Conservation (phyloP, 2,329 filamentous ascomycete genomes). For the Scytalidium lignicola region DNA sequence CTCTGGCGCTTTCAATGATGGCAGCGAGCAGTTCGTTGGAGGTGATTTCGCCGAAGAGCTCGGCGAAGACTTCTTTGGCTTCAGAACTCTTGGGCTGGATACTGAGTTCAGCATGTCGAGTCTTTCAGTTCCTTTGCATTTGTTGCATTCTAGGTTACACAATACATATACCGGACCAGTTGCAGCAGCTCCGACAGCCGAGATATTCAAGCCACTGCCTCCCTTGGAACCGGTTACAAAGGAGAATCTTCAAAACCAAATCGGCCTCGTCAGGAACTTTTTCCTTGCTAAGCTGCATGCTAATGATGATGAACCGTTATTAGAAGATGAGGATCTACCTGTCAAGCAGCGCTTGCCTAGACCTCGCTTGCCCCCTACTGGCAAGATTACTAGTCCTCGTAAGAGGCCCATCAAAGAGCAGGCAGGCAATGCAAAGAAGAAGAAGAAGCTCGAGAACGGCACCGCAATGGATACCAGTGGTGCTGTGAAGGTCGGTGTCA, state of each 20-base stretch:
- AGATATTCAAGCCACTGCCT: conserved; percentile 57
- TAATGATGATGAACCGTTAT: conserved; percentile 73
- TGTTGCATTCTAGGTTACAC: conserved; percentile 86
- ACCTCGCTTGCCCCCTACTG: conserved; percentile 64
- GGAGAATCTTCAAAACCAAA: conserved; percentile 72
- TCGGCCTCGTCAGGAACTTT: conserved; percentile 86
- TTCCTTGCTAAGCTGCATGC: conserved; percentile 85
- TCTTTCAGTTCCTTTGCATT: conserved; percentile 86
- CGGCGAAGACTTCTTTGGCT: conserved; percentile 98
- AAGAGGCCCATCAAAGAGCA: conserved; percentile 80
- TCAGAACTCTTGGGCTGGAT: conserved; percentile 89
- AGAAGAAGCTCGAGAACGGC: conserved; percentile 68
- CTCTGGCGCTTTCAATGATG: conserved; percentile 88
- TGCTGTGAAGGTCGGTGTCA: conserved; percentile 24
- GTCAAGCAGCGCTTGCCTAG: conserved; percentile 70
- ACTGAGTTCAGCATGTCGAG: conserved; percentile 84
- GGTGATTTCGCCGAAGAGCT: conserved; percentile 98
- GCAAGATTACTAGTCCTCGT: conserved; percentile 80
- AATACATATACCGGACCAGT: conserved; percentile 70
- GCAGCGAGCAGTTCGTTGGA: conserved; percentile 92
- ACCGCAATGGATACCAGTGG: conserved; percentile 27
- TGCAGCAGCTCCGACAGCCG: conserved; percentile 50
- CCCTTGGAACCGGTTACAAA: conserved; percentile 72
- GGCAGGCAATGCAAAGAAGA: conserved; percentile 79
- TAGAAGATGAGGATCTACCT: conserved; percentile 93